Evolutionary conservation across 2,329 filamentous ascomycete species (phyloP).

Genomic region (Epicoccum nigrum): DNA sequence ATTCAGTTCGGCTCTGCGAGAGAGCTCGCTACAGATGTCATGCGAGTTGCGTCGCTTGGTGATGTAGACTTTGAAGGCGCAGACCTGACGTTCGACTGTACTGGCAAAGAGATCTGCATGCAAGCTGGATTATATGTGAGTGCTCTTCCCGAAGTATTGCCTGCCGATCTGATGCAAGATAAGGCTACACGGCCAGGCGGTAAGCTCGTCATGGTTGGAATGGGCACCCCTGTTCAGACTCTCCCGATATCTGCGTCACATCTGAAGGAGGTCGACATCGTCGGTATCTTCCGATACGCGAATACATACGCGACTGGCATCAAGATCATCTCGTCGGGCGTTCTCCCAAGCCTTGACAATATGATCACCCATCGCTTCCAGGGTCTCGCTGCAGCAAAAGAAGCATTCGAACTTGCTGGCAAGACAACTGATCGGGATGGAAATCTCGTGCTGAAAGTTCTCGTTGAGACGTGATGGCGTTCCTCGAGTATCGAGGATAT

Average conservation of each 20-base stretch:
- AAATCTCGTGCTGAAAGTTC: slow-evolving; percentile 60
- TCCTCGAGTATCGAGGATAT: not conserved
- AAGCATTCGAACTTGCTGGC: slow-evolving; percentile 59
- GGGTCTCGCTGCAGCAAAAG: slow-evolving; percentile 55
- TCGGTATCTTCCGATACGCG: slow-evolving; percentile 64
- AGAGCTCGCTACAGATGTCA: slow-evolving; percentile 43
- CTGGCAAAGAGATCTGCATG: slow-evolving; percentile 52
- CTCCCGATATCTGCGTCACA: slow-evolving; percentile 62
- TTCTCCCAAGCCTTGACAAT: slow-evolving; percentile 56
- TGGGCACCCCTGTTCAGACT: slow-evolving; percentile 62
- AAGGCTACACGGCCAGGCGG: slow-evolving; percentile 56
- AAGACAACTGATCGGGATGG: slow-evolving; percentile 59
- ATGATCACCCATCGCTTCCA: slow-evolving; percentile 61
- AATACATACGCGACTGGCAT: slow-evolving; percentile 62
- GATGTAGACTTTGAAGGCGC: slow-evolving; percentile 49
- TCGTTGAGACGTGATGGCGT: slow-evolving; percentile 36
- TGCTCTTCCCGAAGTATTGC: not conserved
- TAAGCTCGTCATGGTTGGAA: slow-evolving; percentile 61
- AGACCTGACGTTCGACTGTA: slow-evolving; percentile 51
- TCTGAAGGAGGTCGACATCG: slow-evolving; percentile 61
- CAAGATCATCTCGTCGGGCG: slow-evolving; percentile 57
- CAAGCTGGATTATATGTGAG: slow-evolving; percentile 51
- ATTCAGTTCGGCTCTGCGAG: slow-evolving; percentile 45
- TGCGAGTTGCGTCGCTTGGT: slow-evolving; percentile 45
- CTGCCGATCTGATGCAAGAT: slow-evolving; percentile 15